A percentile compares a stretch with the other conserved stretches of the same genome.
phyloP scores from a whole-genome alignment of 2,329 filamentous ascomycete genomes.

The Alternaria triticina region DNA sequence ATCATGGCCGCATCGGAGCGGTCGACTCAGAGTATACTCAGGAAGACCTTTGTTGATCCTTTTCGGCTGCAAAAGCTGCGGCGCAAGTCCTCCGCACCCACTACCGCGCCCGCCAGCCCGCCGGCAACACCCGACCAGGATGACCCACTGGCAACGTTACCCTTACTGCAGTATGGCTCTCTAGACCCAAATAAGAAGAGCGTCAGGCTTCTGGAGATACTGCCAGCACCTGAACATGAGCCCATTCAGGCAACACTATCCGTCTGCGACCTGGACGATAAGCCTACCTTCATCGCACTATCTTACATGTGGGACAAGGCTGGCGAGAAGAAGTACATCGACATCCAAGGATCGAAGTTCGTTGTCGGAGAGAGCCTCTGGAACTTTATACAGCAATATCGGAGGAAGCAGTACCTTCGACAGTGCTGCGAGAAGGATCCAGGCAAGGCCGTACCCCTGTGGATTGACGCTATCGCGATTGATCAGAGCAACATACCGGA shows the following conservation, averaged over 20 bases:
- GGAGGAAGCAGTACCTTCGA: conserved; percentile 4
- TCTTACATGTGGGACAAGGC: conserved; percentile 26
- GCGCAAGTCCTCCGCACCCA: background rate
- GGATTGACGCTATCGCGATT: conserved; percentile 23
- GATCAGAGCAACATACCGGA: conserved; percentile 18
- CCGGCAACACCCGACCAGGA: background rate
- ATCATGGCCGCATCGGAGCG: background rate
- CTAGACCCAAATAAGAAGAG: conserved; percentile 9
- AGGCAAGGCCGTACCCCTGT: background rate
- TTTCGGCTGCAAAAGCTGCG: conserved; percentile 4
- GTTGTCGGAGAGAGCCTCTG: conserved; percentile 17
- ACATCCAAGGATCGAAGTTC: conserved; percentile 11
- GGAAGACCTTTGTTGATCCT: conserved; percentile 5
- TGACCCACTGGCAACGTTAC: background rate
- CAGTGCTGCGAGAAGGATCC: conserved; percentile 8
- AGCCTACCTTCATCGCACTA: conserved; percentile 14
- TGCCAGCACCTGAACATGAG: conserved; percentile 6
- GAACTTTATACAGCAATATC: conserved; percentile 21
- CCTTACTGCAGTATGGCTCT: conserved; percentile 7
- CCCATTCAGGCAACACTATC: conserved; percentile 2
- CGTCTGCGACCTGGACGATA: conserved; percentile 15
- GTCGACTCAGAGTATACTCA: conserved; percentile 1
- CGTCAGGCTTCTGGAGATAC: conserved; percentile 13
- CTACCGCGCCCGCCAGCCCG: background rate
- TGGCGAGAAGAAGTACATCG: background rate